phyloP scores from a whole-genome alignment of 352 stramenopile species.

The Pythium myriotylum region DNA sequence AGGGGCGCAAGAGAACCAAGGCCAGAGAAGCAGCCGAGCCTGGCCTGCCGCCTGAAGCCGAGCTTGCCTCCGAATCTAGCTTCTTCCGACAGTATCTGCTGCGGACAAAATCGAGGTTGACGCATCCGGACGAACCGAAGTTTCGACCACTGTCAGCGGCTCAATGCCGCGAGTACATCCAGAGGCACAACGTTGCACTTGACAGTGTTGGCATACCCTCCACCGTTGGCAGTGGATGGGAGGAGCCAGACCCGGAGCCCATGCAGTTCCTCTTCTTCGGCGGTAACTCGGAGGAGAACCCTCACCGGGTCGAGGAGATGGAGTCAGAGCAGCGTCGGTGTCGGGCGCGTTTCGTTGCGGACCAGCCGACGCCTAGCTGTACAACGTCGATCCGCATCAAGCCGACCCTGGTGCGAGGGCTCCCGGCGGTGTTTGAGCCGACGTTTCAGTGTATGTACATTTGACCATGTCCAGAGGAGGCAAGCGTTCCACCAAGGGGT shows the following conservation, averaged over 20 bases:
- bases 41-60: background rate
- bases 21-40: background rate
- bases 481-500: constrained; percentile 17
- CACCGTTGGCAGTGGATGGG: constrained; percentile 25
- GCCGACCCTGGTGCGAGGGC: constrained; percentile 47
- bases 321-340: constrained; percentile 31
- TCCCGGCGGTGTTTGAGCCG: constrained; percentile 44
- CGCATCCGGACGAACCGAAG: constrained; percentile 5
- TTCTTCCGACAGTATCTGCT: constrained; percentile 23
- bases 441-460: constrained; percentile 32
- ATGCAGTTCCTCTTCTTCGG: constrained; percentile 70
- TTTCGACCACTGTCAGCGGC: constrained; percentile 13
- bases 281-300: constrained; percentile 41
- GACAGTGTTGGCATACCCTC: background rate
- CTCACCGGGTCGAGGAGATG: constrained; percentile 25
- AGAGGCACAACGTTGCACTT: constrained; percentile 17
- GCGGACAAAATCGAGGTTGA: constrained; percentile 6
- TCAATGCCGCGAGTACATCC: constrained; percentile 16
- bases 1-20: background rate
- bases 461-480: background rate
- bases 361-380: constrained; percentile 22
- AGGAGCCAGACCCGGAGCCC: constrained; percentile 4
- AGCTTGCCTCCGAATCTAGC: constrained; percentile 9
- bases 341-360: constrained; percentile 13
- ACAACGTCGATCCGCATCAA: constrained; percentile 37